Evolutionary conservation across 257 asterid genomes (phyloP).

Genomic region (Haberlea rhodopensis): DNA sequence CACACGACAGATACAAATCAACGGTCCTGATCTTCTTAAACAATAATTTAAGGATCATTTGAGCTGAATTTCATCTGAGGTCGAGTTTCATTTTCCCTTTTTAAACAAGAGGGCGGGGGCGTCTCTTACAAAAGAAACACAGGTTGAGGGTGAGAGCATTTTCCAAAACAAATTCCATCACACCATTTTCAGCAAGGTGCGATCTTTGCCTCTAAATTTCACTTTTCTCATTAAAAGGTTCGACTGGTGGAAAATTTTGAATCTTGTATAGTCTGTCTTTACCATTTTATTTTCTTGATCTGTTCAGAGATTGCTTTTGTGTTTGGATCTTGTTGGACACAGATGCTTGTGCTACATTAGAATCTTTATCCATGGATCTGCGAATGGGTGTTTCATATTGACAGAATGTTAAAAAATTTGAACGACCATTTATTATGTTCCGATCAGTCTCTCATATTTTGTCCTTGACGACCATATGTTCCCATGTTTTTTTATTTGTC

Average conservation of each 20-base stretch:
- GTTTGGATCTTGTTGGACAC: neutral
- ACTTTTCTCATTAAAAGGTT: neutral
- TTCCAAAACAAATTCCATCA: neutral
- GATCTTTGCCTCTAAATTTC: neutral
- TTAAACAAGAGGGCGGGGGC: slow-evolving; percentile 45
- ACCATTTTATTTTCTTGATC: slow-evolving; percentile 23
- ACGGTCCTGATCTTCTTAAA: slow-evolving; percentile 39
- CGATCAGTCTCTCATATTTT: neutral
- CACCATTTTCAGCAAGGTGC: neutral
- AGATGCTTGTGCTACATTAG: neutral
- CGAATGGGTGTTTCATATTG: slow-evolving; percentile 4
- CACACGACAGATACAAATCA: slow-evolving; percentile 31
- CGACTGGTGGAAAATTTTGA: neutral
- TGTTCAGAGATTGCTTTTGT: slow-evolving; percentile 1
- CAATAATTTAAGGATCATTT: slow-evolving; percentile 44
- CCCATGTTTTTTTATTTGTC: neutral
- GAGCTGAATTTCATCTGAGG: slow-evolving; percentile 37
- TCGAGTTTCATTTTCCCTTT: slow-evolving; percentile 32
- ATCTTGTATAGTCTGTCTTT: neutral
- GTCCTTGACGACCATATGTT: neutral
- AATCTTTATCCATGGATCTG: slow-evolving; percentile 21
- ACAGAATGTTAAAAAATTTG: neutral
- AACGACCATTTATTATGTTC: no score
- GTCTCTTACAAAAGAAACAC: slow-evolving; percentile 9
- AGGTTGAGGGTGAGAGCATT: slow-evolving; percentile 5